Base-by-base conservation (phyloP, 306 rosid genomes). In the Vigna trinervia region DNA sequence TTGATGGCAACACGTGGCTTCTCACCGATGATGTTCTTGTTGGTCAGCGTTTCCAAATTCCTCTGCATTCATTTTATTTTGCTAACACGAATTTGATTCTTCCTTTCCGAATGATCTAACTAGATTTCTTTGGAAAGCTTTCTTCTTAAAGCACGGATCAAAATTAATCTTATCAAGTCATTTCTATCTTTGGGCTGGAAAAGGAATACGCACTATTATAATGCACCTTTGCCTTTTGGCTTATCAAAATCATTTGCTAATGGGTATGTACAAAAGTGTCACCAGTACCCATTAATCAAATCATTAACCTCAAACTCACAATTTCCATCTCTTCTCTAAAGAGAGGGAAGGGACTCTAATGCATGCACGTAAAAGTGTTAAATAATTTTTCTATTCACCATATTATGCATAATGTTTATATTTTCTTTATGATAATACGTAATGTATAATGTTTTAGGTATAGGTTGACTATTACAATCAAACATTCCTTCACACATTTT, bases 1-100 rank as follows among this genome's bases (percentile, higher is more conserved):
- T 30, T 84, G 86, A 86, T 74, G 63, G 48, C 56, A 60, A 78
- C 82, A 81, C 76, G 14, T 83, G 87, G 84, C 74, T 50, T 34
- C 76, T 75, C 76, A 87, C 60, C 84, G 75, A 69, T 75, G 69
- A 71, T 14, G 68, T 39, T 76, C 11, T 28, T 75, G 46, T 50
- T 22, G 20, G 76, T 83, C 87, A 78, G 74, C 73, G 75, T 84
- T 82, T 71, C 54, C 77, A 64, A 81, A 66, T 78, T 84, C 61
- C 54, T 58, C 71, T 84, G 48, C 85, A 73, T 78, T 43, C 47
- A 56, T 74, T 66, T 71, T 47, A 17, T 69, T 78, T 73, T 51
- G 59, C 63, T 74, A 3, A 43, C 65, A 75, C 38, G 86, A 87
- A 85, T 84, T 80, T 63, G 77, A 81, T 85, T 81, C 86, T 79